phyloP scores from a whole-genome alignment of 306 rosid species.

The Pterocarpus macrocarpus region DNA sequence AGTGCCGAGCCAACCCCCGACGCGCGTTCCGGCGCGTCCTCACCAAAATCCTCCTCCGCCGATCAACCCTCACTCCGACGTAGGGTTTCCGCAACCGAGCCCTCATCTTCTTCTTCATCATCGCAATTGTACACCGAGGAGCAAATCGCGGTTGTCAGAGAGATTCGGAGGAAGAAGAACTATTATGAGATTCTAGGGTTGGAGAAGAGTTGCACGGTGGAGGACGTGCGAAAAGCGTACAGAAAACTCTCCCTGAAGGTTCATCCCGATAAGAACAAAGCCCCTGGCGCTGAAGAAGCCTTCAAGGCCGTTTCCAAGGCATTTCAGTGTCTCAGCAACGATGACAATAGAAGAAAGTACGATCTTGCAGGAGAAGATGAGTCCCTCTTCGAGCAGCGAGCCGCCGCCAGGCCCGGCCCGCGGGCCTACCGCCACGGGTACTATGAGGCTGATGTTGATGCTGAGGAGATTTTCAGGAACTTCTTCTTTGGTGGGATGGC shows the following conservation, averaged over 20 bases:
- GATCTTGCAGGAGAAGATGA: conserved; percentile 84
- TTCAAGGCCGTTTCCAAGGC: conserved; percentile 92
- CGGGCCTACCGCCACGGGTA: conserved; percentile 67
- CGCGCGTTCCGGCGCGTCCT: conserved; percentile 13
- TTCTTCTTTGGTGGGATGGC: conserved; percentile 97
- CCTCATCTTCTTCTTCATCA: conserved; percentile 47
- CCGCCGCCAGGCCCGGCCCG: conserved; percentile 53
- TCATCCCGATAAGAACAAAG: conserved; percentile 95
- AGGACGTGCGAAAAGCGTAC: conserved; percentile 86
- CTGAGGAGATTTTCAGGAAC: conserved; percentile 90
- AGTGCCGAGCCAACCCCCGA: not conserved
- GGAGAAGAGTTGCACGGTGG: conserved; percentile 84
- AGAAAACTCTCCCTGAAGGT: conserved; percentile 90
- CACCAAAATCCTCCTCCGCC: conserved; percentile 35
- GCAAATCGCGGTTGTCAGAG: conserved; percentile 71
- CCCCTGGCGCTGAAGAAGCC: conserved; percentile 93
- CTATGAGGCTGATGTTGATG: conserved; percentile 83
- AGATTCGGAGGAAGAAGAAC: conserved; percentile 84
- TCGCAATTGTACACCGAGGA: conserved; percentile 66
- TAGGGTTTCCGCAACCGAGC: conserved; percentile 47
- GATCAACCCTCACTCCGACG: conserved; percentile 77
- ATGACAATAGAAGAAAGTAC: conserved; percentile 72
- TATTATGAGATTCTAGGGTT: conserved; percentile 86
- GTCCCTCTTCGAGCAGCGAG: conserved; percentile 67
- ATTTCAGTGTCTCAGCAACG: conserved; percentile 87